Evolutionary conservation across 1,284 basidiomycete genomes (phyloP).

Genomic region (Afroboletus lepidellus): DNA sequence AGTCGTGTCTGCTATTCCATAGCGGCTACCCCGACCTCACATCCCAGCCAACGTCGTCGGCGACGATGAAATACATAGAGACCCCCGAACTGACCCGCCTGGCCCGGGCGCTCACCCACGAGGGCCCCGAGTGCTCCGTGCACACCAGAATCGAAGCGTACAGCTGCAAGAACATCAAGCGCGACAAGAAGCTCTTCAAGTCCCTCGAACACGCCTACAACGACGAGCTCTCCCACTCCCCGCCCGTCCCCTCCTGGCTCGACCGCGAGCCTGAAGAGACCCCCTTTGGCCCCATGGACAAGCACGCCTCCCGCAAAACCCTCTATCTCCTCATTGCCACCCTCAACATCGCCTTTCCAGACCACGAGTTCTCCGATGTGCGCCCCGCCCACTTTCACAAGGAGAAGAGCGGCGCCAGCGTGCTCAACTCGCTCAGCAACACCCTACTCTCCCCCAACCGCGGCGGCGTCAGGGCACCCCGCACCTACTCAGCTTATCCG

Average conservation of each 20-base stretch:
- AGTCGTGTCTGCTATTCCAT: background rate
- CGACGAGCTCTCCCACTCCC: conserved; percentile 71
- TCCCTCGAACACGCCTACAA: conserved; percentile 85
- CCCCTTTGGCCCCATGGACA: conserved; percentile 75
- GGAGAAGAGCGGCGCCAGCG: conserved; percentile 73
- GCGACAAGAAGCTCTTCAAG: conserved; percentile 96
- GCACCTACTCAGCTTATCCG: conserved; percentile 80
- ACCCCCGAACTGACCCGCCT: conserved; percentile 77
- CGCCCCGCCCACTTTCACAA: conserved; percentile 89
- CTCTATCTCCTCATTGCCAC: conserved; percentile 94
- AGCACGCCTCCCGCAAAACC: conserved; percentile 79
- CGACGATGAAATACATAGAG: conserved; percentile 88
- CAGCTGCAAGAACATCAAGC: conserved; percentile 95
- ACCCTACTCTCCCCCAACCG: conserved; percentile 70
- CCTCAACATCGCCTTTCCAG: conserved; percentile 95
- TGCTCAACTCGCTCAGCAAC: conserved; percentile 79
- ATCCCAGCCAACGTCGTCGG: background rate
- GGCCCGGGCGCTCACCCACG: conserved; percentile 80
- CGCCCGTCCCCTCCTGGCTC: conserved; percentile 68
- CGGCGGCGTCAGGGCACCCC: conserved; percentile 61
- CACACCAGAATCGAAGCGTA: conserved; percentile 96
- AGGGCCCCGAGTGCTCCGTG: conserved; percentile 87
- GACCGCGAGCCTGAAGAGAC: conserved; percentile 71
- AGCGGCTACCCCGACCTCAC: background rate
- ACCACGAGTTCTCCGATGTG: conserved; percentile 95